phyloP scores from a whole-genome alignment of 176 grass and related monocot species.

The Poa annua region DNA sequence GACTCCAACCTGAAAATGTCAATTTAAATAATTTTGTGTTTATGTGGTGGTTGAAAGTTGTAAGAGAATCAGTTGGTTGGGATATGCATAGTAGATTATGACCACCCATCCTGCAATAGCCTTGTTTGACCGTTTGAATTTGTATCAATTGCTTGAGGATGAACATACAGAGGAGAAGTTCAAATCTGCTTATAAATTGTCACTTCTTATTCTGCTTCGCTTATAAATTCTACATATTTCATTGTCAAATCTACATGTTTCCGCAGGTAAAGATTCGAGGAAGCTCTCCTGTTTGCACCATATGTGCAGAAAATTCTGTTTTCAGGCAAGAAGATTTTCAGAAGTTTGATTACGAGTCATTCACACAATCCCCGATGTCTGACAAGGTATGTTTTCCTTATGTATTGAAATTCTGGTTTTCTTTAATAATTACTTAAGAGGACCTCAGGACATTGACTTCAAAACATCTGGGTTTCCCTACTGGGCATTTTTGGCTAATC shows the following conservation, averaged over 20 bases:
- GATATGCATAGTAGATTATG: conserved; percentile 14
- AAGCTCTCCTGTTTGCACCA: conserved; percentile 62
- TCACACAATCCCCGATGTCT: conserved; percentile 91
- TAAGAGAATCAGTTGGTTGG: neutral
- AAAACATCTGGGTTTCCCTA: neutral
- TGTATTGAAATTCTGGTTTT: conserved; percentile 7
- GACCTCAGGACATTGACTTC: neutral
- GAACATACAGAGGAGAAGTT: neutral
- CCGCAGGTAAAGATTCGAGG: conserved; percentile 83
- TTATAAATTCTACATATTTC: conserved; percentile 7
- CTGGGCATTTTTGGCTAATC: neutral
- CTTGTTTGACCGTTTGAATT: conserved; percentile 2
- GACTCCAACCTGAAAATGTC: conserved; percentile 13
- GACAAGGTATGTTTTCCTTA: conserved; percentile 60
- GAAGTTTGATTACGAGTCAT: conserved; percentile 88
- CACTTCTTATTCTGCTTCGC: neutral
- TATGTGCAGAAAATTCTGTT: conserved; percentile 71
- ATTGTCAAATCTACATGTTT: conserved; percentile 18
- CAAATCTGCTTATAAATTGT: neutral
- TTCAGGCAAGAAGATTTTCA: conserved; percentile 68
- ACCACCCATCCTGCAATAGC: conserved; percentile 9
- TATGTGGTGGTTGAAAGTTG: neutral
- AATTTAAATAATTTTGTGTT: neutral
- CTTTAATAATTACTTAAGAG: neutral
- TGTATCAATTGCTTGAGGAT: conserved; percentile 14